Conservation (phyloP, 495 filamentous ascomycete species). For the Massariosphaeria phaeospora region DNA sequence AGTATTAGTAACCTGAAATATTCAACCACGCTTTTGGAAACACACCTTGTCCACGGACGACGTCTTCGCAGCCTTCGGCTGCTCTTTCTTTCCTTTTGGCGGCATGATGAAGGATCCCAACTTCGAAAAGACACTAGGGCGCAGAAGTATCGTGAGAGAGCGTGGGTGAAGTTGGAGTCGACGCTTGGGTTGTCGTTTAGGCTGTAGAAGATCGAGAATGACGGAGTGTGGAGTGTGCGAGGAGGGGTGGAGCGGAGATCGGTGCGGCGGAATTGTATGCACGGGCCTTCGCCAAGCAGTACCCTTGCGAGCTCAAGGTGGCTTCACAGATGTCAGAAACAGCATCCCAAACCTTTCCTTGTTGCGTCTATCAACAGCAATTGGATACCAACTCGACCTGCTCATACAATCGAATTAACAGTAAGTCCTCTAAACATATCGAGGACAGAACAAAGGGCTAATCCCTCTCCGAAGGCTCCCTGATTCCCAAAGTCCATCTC, state of each 20-base stretch:
- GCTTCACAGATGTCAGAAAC: constrained; percentile 11
- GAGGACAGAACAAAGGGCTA: no score
- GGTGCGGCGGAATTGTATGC: constrained; percentile 9
- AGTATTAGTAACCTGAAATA: constrained; percentile 28
- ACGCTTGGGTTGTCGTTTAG: constrained; percentile 11
- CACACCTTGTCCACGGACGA: constrained; percentile 80
- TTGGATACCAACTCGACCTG: no score
- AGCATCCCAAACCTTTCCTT: not conserved
- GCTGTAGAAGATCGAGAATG: constrained; percentile 22
- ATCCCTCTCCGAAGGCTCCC: not conserved
- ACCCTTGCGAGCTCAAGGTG: constrained; percentile 24
- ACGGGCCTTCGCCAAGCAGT: constrained; percentile 3
- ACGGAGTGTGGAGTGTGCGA: constrained; percentile 9
- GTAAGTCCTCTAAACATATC: no score
- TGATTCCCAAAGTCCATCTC: not conserved
- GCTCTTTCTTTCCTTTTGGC: constrained; percentile 74
- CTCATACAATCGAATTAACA: no score
- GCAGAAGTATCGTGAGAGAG: not conserved
- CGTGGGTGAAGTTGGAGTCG: constrained; percentile 22
- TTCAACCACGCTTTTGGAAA: constrained; percentile 2
- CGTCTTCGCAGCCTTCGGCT: constrained; percentile 67
- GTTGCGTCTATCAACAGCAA: not conserved
- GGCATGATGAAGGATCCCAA: constrained; percentile 67
- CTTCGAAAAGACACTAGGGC: no score
- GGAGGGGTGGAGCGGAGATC: constrained; percentile 20